Evolutionary conservation across 495 filamentous ascomycete species (phyloP), one percentile per base, ranked within the genome.

Genomic region (Penicillium robsamsonii): DNA sequence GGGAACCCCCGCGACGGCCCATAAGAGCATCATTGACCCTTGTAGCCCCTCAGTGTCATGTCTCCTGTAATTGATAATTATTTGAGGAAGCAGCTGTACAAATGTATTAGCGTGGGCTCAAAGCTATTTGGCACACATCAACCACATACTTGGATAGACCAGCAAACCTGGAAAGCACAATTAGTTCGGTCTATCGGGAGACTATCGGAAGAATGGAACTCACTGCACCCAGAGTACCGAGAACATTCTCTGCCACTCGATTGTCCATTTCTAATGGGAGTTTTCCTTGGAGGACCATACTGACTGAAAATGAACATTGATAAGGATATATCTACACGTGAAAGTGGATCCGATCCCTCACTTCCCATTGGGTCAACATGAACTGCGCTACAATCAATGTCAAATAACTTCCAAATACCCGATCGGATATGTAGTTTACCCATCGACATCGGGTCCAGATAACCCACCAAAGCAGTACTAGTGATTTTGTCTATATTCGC

Each of bases 11-110:
- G 84, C 84, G 37, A 70, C 76, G 5, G 85, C 85, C 85, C 84
- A 88, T 17, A 85, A 69, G 17, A 87, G 71, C 84, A 87, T 86
- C 84, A 88, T 87, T 5, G 82, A 79, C 0, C 75, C 73, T 50
- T 85, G 84, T 0, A 88, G 66, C 11, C 84, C 83, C 33, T 70
- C 74, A 0, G 83, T 83, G 68, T 83, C 69, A 55, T 86, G 81
- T 22, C 84, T 68, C 18, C 78, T 76, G 57, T 84, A 83, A 63
- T 88, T 88, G 59, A 86, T 79, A 22, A 84, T 63, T 49, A 87
- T 84, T 65, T 88, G 85, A 6, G 85, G 84, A 29, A 87, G 71
- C 30, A 88, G 75, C 79, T 88, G 67, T 6, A 15, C 3, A 10
- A 15, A 42, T 20, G 9, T 33, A 40, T 67, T 56, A 60, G 42